A percentile compares a stretch with the other conserved stretches of the same genome.
phyloP scores from a whole-genome alignment of 202 grass and related monocot species.

The Schoenoplectus tabernaemontani region DNA sequence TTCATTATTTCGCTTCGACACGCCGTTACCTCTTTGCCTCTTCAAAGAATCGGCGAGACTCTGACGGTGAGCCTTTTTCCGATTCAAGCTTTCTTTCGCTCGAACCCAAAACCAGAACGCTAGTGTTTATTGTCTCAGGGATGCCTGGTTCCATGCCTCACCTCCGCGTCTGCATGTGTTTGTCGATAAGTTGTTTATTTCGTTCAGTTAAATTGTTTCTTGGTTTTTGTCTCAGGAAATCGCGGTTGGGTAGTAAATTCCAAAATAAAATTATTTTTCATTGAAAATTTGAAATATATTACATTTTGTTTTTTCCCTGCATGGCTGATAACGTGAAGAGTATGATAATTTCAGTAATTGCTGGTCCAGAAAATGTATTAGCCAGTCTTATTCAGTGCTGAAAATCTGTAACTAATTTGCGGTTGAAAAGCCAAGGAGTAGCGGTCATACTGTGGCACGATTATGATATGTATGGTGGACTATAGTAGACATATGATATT shows the following conservation, averaged over 20 bases:
- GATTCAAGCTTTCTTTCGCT: not conserved
- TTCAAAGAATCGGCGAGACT: not conserved
- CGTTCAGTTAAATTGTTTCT: too few relatives aligned
- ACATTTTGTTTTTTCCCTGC: not conserved
- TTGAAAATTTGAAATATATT: not conserved
- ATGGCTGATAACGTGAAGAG: not conserved
- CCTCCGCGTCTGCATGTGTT: too few relatives aligned
- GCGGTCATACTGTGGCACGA: not conserved
- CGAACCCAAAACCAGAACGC: not conserved
- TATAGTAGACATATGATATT: not conserved
- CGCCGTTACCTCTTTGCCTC: not conserved
- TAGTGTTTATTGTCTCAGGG: too few relatives aligned
- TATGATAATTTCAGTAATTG: not conserved
- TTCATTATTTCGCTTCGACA: not conserved
- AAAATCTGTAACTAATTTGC: not conserved
- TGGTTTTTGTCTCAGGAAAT: not conserved
- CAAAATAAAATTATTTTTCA: not conserved
- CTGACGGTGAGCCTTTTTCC: not conserved
- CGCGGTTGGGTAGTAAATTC: not conserved
- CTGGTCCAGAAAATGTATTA: not conserved
- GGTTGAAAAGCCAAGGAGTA: not conserved
- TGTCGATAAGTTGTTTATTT: too few relatives aligned
- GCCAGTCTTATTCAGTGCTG: not conserved
- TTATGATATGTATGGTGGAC: not conserved
- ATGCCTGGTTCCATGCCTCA: too few relatives aligned